Evolutionary conservation across 768 basidiomycete genomes (phyloP), one percentile per base, ranked within the genome.

Genomic region (Calocybe cyanea): DNA sequence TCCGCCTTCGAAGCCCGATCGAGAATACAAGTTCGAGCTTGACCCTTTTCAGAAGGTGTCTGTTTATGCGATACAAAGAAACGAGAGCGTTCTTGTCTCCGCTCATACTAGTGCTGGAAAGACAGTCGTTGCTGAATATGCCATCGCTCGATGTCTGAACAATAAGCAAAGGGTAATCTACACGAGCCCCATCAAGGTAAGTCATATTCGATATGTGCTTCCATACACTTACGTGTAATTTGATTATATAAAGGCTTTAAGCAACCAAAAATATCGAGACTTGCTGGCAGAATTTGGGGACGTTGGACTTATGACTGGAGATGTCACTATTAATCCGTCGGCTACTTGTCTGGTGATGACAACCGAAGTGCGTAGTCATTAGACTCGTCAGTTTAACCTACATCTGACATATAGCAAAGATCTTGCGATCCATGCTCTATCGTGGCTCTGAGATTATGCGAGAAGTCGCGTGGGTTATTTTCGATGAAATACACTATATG

Each of bases 401-500:
- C 9, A 43, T 46, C 43, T 10, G 55, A 19, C 14, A 24, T 6
- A 14, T 1, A n/a, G 15, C 15, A 19, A 51, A 98, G 93, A 98
- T 99, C 83, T 65, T 99, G 41, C 84, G 96, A 15, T 97, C 94
- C 4, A 99, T 99, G 95, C 71, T 99, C 20, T 99, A 99, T 61
- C 85, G 96, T 43, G 96, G 96, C 31, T 97, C 93, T 3, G 96
- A 99, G 70, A 87, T 99, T 54, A 94, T 98, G 88, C 89, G 96
- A 46, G 96, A 99, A 71, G 95, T 99, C n/a, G 93, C 94, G 1
- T 99, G 96, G 96, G 95, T 98, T 46, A 82, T 99, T 53, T 99
- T 98, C 64, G 96, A 99, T 62, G 96, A 99, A 69, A 96, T 99
- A 50, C 96, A 99, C 62, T 99, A 98, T 69, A 99, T 98, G 96